Evolutionary conservation across 768 basidiomycete genomes (phyloP), one percentile per base, ranked within the genome.

Genomic region (Candolleomyces aberdarensis): DNA sequence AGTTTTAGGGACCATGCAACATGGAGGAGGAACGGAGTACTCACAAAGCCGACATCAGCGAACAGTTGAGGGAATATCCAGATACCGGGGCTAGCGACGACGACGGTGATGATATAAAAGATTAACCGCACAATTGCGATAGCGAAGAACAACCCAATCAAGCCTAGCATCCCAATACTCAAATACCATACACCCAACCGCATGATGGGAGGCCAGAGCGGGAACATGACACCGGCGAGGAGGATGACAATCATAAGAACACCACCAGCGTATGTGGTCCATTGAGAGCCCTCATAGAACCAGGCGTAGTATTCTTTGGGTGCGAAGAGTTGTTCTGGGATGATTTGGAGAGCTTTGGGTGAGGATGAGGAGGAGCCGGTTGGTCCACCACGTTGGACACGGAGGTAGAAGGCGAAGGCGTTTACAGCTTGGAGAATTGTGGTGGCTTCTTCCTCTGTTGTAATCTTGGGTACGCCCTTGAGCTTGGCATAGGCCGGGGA

Each of bases 31-130:
- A 31, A 26, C 62, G 22, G 55, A 36, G 26, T 9, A 87, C 96
- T 75, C 72, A 99, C 97, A 70, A 98, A 96, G 73, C 97, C 96
- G 58, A 98, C 96, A 69, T 99, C 96, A 14, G 96, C 97, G 65
- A 99, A 98, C 36, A 99, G 78, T 71, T 96, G 89, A 0, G 97
- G 97, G 81, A 98, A 99, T 77, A 98, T 90, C 97, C 97, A 99
- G 52, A 99, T 97, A 47, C 96, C 97, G 14, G 94, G 94, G 62
- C 87, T 86, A 36, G 86, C 87, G 59, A 85, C 85, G 68, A 98
- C 75, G 65, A 96, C 72, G n/a, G 96, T 96, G 69, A 95, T 85
- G 74, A 96, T 83, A 76, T 94, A 98, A 78, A 98, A 89, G 67
- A 99, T 91, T 57, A 98, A 79, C 55, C 97, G 85, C 56, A 98